Evolutionary conservation across 2,329 filamentous ascomycete species (phyloP).

Genomic region (Fusarium aywerte): DNA sequence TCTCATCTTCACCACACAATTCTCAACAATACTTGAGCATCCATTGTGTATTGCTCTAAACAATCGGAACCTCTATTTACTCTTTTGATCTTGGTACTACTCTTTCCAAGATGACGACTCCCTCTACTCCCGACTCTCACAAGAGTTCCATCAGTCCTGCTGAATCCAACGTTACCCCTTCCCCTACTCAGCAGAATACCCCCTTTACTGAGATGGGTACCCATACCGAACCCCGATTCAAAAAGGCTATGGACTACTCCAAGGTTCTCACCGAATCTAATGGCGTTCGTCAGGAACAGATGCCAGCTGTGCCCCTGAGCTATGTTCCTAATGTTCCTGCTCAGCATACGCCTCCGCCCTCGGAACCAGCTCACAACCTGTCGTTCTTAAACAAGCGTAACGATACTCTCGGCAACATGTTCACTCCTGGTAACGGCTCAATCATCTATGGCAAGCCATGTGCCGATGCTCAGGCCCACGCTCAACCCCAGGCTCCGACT

Average conservation of each 20-base stretch:
- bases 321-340: neutral
- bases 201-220: constrained; percentile 30
- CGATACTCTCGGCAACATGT: neutral
- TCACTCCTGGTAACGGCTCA: neutral
- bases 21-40: neutral
- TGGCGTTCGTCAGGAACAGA: neutral
- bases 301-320: neutral
- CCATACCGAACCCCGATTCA: neutral
- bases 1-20: neutral
- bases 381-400: neutral
- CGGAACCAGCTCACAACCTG: neutral
- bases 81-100: constrained; percentile 2
- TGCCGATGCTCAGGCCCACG: neutral
- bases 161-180: constrained; percentile 9
- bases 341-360: constrained; percentile 1
- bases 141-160: constrained; percentile 28
- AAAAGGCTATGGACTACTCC: neutral
- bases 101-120: constrained; percentile 7
- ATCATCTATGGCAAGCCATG: neutral
- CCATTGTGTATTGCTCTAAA: neutral
- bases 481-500: neutral
- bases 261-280: constrained; percentile 5
- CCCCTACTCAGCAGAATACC: constrained; percentile 16
- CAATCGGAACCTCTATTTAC: neutral
- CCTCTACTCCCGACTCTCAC: constrained; percentile 17